Conservation (phyloP, 306 rosid genomes). For the Vigna unguiculata region DNA sequence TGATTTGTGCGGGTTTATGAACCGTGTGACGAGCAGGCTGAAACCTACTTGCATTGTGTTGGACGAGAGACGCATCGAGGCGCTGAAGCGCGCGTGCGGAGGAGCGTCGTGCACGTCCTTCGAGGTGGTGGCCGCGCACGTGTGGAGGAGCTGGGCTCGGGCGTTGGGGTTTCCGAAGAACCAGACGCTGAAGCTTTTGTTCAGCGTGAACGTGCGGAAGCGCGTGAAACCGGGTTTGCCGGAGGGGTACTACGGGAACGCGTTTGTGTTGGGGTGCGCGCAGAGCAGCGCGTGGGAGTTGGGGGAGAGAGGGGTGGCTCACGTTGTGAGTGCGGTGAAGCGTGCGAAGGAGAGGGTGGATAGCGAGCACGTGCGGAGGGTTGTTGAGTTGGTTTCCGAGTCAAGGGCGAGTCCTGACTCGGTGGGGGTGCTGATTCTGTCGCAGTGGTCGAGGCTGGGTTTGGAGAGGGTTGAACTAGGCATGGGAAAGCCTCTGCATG, state of each 20-base stretch:
- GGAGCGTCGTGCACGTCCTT: constrained; percentile 59
- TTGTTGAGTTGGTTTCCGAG: constrained; percentile 66
- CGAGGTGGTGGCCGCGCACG: constrained; percentile 80
- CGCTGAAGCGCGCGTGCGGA: constrained; percentile 57
- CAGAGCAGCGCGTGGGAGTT: constrained; percentile 62
- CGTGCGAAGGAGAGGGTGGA: constrained; percentile 77
- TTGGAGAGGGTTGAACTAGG: constrained; percentile 80
- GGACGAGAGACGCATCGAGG: constrained; percentile 45
- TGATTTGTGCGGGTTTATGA: constrained; percentile 72
- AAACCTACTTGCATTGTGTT: constrained; percentile 65
- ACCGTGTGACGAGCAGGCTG: constrained; percentile 58
- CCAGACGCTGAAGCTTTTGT: constrained; percentile 68
- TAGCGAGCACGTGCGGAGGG: constrained; percentile 68
- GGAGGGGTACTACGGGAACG: constrained; percentile 85
- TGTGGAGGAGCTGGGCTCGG: constrained; percentile 94
- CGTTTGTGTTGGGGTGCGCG: constrained; percentile 82
- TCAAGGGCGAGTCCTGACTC: constrained; percentile 71
- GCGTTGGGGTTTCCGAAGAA: constrained; percentile 69
- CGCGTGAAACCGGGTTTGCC: constrained; percentile 79
- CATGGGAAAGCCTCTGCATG: constrained; percentile 64
- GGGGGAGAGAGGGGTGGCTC: constrained; percentile 57
- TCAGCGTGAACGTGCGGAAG: constrained; percentile 76
- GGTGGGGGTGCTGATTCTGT: constrained; percentile 78
- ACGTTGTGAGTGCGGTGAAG: constrained; percentile 61
- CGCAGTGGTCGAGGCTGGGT: constrained; percentile 96